phyloP scores from a whole-genome alignment of 2,329 filamentous ascomycete genomes.

The Cadophora malorum region DNA sequence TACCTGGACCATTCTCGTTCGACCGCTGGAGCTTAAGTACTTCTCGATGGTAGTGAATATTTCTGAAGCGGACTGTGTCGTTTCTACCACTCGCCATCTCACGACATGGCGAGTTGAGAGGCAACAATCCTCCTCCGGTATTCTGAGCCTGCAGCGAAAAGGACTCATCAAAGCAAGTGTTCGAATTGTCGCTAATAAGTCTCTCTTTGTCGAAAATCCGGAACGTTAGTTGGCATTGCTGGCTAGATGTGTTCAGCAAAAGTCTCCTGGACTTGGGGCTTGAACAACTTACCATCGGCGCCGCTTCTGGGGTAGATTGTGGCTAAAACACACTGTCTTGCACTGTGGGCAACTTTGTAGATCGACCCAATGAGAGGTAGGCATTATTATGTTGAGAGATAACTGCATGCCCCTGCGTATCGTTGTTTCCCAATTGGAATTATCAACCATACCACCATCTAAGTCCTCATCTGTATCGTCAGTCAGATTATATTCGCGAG shows the following conservation, averaged over 20 bases:
- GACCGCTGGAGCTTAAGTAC: neutral
- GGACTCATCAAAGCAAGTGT: no score
- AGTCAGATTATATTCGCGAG: slow-evolving; percentile 2
- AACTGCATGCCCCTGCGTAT: neutral
- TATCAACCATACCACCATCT: neutral
- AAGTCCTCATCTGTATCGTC: slow-evolving; percentile 7
- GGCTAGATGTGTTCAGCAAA: neutral
- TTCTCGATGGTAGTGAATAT: neutral
- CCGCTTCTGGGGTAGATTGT: neutral
- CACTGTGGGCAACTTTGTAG: neutral
- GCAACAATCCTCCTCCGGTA: neutral
- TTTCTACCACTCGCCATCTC: neutral
- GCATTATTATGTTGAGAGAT: slow-evolving; percentile 9
- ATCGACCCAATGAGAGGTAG: neutral
- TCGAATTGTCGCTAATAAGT: neutral
- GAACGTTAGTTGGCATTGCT: slow-evolving; percentile 5
- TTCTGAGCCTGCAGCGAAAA: neutral
- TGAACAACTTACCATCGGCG: neutral
- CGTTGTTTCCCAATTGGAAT: neutral
- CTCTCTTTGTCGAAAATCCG: slow-evolving; percentile 2
- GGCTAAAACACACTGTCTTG: neutral
- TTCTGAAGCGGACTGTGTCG: neutral
- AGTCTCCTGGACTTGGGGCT: neutral
- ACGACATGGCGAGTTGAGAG: neutral
- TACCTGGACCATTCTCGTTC: neutral